These are phyloP conservation scores for Candida bentonensis DNA, from an alignment of 805 yeast genomes.

Conservation along the genomic window DNA sequence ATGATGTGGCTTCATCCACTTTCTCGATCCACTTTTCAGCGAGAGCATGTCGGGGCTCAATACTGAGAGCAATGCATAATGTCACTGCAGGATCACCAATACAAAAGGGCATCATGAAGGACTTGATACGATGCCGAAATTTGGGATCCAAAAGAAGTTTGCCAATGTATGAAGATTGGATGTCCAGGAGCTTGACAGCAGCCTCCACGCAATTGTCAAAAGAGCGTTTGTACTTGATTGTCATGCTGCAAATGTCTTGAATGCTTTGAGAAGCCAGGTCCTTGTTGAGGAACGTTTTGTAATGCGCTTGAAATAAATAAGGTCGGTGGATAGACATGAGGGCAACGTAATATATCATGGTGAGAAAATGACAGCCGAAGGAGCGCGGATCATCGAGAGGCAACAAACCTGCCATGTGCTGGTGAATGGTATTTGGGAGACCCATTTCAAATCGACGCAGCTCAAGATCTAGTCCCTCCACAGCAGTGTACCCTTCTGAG, in stretches of 20 bases:
- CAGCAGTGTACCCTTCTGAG: not conserved
- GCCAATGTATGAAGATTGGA: not conserved
- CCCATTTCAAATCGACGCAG: not conserved
- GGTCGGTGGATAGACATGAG: not conserved
- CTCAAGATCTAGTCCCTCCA: not conserved
- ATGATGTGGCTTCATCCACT: not conserved
- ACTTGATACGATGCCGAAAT: not conserved
- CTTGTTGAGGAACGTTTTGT: not conserved
- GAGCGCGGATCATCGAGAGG: not conserved
- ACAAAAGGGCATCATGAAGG: not conserved
- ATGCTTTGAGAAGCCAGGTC: not conserved
- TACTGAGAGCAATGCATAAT: not conserved
- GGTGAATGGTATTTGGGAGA: not conserved
- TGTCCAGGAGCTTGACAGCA: not conserved
- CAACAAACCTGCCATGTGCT: not conserved
- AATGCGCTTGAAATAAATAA: not conserved
- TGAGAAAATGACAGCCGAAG: not conserved
- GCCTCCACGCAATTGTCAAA: not conserved
- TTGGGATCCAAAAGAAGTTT: constrained; percentile 1
- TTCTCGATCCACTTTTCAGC: not conserved
- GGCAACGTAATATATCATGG: not conserved
- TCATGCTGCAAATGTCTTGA: not conserved
- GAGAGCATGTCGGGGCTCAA: not conserved
- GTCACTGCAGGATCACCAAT: not conserved
- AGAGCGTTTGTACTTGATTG: not conserved